Evolutionary conservation across 106 monocot species (phyloP).

Genomic region (Dendrobium officinale): DNA sequence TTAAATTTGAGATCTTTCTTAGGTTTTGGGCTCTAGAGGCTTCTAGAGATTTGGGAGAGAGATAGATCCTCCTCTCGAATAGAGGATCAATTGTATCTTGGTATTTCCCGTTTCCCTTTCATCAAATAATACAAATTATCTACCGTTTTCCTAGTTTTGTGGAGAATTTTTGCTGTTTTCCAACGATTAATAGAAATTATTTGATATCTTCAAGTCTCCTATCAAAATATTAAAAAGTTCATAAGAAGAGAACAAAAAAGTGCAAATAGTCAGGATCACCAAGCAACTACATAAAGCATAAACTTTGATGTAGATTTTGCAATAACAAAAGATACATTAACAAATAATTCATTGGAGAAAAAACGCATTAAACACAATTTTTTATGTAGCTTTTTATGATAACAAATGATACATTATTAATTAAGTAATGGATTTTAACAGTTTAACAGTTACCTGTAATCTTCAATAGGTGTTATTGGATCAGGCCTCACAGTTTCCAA

Average conservation of each 20-base stretch:
- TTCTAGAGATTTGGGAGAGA: too few relatives aligned
- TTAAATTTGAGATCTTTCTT: too few relatives aligned
- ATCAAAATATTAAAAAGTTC: not conserved
- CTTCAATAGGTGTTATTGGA: slow-evolving; percentile 77
- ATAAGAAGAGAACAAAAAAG: not conserved
- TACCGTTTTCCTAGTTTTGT: too few relatives aligned
- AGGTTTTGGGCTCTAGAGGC: too few relatives aligned
- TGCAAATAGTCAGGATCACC: not conserved
- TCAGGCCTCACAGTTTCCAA: slow-evolving; percentile 90
- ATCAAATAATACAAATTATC: too few relatives aligned
- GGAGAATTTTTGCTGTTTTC: too few relatives aligned
- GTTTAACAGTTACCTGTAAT: slow-evolving; percentile 63
- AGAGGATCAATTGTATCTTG: too few relatives aligned
- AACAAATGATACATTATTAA: not conserved
- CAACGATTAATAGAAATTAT: too few relatives aligned
- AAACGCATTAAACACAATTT: not conserved
- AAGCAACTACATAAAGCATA: not conserved
- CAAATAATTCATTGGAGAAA: not conserved
- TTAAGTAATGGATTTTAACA: not conserved
- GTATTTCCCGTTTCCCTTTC: too few relatives aligned
- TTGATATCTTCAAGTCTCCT: too few relatives aligned
- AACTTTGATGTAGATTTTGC: not conserved
- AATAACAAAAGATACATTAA: not conserved
- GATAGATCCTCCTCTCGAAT: too few relatives aligned
- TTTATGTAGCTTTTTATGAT: not conserved